Evolutionary conservation across 2,329 filamentous ascomycete species (phyloP).

Genomic region (Paecilomyces niveus): DNA sequence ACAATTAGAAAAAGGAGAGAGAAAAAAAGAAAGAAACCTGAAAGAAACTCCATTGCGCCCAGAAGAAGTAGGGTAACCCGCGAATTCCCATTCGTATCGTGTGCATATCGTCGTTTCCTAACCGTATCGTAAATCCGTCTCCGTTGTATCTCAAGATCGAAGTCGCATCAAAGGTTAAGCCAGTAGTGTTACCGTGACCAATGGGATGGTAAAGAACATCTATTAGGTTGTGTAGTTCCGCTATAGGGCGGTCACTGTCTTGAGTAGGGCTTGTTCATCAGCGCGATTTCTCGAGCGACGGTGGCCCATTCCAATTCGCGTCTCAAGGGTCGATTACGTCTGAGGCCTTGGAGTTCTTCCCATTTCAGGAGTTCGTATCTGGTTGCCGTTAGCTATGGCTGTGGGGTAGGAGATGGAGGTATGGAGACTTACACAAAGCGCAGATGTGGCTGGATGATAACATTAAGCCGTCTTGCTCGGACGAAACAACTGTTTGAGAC

Average conservation of each 20-base stretch:
- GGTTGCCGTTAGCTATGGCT: conserved; percentile 9
- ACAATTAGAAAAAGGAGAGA: not conserved
- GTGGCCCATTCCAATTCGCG: conserved; percentile 88
- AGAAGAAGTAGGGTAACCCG: not conserved
- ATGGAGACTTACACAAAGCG: conserved; percentile 62
- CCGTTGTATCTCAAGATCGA: not conserved
- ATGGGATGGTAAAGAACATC: not conserved
- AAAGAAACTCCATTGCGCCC: not conserved
- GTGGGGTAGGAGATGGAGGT: not conserved
- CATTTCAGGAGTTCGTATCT: conserved; percentile 85
- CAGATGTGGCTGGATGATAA: conserved; percentile 96
- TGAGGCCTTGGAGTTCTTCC: conserved; percentile 68
- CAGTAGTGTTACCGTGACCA: not conserved
- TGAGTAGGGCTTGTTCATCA: conserved; percentile 93
- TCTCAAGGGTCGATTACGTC: conserved; percentile 48
- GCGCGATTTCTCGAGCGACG: conserved; percentile 79
- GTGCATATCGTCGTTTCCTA: not conserved
- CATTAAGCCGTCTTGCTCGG: conserved; percentile 82
- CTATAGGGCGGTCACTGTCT: conserved; percentile 40
- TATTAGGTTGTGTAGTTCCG: not conserved
- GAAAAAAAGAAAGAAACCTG: not conserved
- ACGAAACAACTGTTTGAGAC: conserved; percentile 65
- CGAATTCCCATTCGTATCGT: not conserved
- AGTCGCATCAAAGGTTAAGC: not conserved
- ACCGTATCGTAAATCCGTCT: not conserved